A percentile compares a stretch with the other conserved stretches of the same genome.
phyloP scores from a whole-genome alignment of 768 basidiomycete species.

The Suillus luteus region DNA sequence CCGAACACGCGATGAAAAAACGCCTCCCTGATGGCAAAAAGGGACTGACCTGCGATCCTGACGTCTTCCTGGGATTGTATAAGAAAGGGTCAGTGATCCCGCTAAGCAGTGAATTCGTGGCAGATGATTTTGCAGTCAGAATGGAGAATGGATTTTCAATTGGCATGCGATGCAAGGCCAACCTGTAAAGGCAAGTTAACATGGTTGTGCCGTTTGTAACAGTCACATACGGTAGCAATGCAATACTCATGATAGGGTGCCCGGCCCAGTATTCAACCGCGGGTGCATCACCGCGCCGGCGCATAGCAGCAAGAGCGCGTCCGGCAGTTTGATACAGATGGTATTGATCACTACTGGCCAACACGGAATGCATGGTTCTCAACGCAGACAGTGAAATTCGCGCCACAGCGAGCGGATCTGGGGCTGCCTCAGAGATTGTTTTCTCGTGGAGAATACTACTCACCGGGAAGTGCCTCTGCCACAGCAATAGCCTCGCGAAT shows the following conservation, averaged over 20 bases:
- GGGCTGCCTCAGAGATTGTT: slow-evolving; percentile 4
- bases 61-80: slow-evolving; percentile 81
- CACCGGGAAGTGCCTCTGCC: slow-evolving; percentile 89
- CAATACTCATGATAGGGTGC: slow-evolving; percentile 75
- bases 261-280: slow-evolving; percentile 87
- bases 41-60: slow-evolving; percentile 54
- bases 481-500: slow-evolving; percentile 90
- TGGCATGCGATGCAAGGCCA: slow-evolving; percentile 70
- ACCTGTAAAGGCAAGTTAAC: slow-evolving; percentile 40
- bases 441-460: slow-evolving; percentile 24
- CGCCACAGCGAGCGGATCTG: slow-evolving; percentile 84
- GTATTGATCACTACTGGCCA: slow-evolving; percentile 77
- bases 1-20: slow-evolving; percentile 1
- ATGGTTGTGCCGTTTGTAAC: slow-evolving; percentile 11
- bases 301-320: slow-evolving; percentile 71
- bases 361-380: slow-evolving; percentile 65
- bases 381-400: slow-evolving; percentile 90
- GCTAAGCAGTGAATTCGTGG: slow-evolving; percentile 50
- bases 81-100: slow-evolving; percentile 80
- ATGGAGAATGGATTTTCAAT: slow-evolving; percentile 69
- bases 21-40: slow-evolving; percentile 6
- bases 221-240: slow-evolving; percentile 67
- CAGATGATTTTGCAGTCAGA: slow-evolving; percentile 43
- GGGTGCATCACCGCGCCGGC: slow-evolving; percentile 73
- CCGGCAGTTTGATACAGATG: slow-evolving; percentile 73